A percentile compares a stretch with the other conserved stretches of the same genome.
Evolutionary conservation across 768 basidiomycete genomes (phyloP).

Genomic region (Xerocomellus chrysenteron): DNA sequence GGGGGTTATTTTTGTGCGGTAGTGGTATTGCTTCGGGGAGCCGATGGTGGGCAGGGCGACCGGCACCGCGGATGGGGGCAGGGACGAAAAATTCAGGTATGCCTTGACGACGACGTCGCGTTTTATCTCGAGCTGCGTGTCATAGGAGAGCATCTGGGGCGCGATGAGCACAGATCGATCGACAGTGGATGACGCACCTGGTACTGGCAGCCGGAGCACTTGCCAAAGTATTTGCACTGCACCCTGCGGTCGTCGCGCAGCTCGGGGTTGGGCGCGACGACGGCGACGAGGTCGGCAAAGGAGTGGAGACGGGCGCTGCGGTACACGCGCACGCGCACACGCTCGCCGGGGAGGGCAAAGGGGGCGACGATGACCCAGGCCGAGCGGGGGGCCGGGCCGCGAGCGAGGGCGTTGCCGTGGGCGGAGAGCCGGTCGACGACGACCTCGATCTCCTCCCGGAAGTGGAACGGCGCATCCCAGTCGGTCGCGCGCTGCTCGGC

Average conservation of each 20-base stretch:
- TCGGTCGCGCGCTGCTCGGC: slow-evolving; percentile 32
- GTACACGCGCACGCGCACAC: slow-evolving; percentile 68
- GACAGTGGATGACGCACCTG: slow-evolving; percentile 50
- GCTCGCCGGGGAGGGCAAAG: slow-evolving; percentile 83
- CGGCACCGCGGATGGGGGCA: slow-evolving; percentile 60
- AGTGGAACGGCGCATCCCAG: slow-evolving; percentile 58
- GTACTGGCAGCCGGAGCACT: slow-evolving; percentile 92
- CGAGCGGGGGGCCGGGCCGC: slow-evolving; percentile 44
- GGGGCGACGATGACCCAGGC: slow-evolving; percentile 86
- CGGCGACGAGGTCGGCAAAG: slow-evolving; percentile 67
- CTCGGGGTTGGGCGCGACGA: slow-evolving; percentile 60
- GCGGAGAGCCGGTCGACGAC: slow-evolving; percentile 64
- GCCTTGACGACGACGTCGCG: slow-evolving; percentile 83
- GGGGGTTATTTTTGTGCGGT: slow-evolving; percentile 96
- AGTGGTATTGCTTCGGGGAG: slow-evolving; percentile 88
- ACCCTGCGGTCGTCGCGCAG: slow-evolving; percentile 66
- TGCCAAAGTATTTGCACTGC: slow-evolving; percentile 84
- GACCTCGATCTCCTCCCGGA: slow-evolving; percentile 64
- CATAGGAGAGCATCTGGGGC: slow-evolving; percentile 82
- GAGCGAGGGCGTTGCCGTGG: slow-evolving; percentile 62
- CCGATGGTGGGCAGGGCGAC: slow-evolving; percentile 68
- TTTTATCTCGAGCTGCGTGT: slow-evolving; percentile 83
- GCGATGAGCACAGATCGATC: background rate
- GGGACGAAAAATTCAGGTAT: slow-evolving; percentile 68
- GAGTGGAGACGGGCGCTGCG: slow-evolving; percentile 71